Base-by-base conservation (phyloP, 2,329 filamentous ascomycete genomes). In the Fusarium hostae region DNA sequence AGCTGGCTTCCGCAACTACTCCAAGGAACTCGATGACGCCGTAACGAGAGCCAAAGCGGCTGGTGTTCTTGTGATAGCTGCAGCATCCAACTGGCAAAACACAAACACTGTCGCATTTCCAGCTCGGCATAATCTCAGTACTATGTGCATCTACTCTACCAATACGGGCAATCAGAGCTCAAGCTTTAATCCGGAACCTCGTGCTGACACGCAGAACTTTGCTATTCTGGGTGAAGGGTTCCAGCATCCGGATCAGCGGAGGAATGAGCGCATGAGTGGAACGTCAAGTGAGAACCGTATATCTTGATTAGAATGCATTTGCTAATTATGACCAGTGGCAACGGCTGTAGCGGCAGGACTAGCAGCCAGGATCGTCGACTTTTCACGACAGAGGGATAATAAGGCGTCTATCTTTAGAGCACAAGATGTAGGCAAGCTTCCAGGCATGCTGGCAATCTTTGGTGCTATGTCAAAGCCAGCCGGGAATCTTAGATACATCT, bases 11-110 rank as follows among this genome's bases (percentile, higher is more conserved):
- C 58, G 50, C 1, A 12, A 26, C 0, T 57, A 60, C 16, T 57
- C 58, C 3, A 37, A 37, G 2, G 39, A 60, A 10, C 39, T 60
- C 0, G 20, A 57, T 1, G 50, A 44, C 0, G 58, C 58, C 0
- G 32, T 45, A 0, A 45, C 30, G 0, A 60, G 1, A 7, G 58
- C 58, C 1, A 57, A 15, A 0, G 39, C 39, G 0, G 12, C 30
- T 0, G 51, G 39, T 0, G 11, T 39, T 0, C 50, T 60, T 0
- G 12, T 60, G 0, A 8, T 60, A 24, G 58, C 58, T 0, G 58
- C 58, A 5, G 58, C 58, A 0, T 56, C 58, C 0, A 57, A 60
- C 0, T 60, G 58, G 58, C 58, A 57, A 1, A 60, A 60, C 7
- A 37, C 16, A 0, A n/a, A 11, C 4, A 6, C 15, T 0, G 58